Conservation (phyloP, 2,329 filamentous ascomycete species). For the Colletotrichum liriopes region DNA sequence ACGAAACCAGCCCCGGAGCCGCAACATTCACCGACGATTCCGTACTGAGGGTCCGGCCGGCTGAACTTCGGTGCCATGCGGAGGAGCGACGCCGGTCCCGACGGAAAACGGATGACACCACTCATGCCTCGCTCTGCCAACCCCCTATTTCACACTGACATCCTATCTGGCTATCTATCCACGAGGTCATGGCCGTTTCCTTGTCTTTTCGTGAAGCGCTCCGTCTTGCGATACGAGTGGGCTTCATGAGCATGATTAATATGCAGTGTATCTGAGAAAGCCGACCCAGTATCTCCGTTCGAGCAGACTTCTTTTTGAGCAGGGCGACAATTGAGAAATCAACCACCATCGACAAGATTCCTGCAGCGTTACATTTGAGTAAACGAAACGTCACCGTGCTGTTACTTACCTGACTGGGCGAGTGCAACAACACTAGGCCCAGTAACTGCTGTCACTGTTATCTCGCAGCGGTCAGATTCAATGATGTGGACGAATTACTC, state of each 20-base stretch:
- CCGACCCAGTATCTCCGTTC: background rate
- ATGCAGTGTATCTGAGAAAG: background rate
- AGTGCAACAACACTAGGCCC: background rate
- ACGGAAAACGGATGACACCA: background rate
- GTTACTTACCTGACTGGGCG: background rate
- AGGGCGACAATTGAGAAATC: background rate
- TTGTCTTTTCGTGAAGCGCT: background rate
- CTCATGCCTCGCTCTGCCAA: background rate
- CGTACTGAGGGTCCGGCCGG: background rate
- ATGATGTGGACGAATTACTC: too few species aligned
- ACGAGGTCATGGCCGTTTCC: background rate
- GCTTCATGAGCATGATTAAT: too few species aligned
- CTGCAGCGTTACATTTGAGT: background rate
- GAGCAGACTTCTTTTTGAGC: background rate
- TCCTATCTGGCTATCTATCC: too few species aligned
- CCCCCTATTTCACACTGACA: background rate
- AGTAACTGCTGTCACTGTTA: background rate
- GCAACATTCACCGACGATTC: background rate
- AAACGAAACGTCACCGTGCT: background rate
- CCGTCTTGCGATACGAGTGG: background rate
- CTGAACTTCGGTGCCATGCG: conserved; percentile 8
- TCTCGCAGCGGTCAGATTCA: background rate
- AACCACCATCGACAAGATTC: background rate
- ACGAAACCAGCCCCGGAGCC: background rate
- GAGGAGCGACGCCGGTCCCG: background rate